Evolutionary conservation across 2,329 filamentous ascomycete species (phyloP).

Genomic region (Fusarium agapanthi): DNA sequence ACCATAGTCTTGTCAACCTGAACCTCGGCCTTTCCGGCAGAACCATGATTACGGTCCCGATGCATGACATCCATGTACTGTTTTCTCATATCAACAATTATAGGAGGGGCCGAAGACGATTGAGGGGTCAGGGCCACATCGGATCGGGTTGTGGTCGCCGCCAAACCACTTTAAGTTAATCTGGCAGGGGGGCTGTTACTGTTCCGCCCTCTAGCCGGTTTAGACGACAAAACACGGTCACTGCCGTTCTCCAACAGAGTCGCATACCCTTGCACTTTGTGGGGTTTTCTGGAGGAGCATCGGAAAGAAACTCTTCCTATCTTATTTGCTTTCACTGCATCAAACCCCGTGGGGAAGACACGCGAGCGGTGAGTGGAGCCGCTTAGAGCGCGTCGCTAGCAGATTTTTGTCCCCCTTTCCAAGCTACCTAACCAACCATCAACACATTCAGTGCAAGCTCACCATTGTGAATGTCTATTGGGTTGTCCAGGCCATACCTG

Average conservation of each 20-base stretch:
- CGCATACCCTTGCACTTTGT: background rate
- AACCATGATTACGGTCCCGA: background rate
- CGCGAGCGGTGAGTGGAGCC: background rate
- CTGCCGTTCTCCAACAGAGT: too few relatives aligned
- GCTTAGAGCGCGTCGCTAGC: background rate
- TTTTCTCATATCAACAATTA: background rate
- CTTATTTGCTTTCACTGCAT: background rate
- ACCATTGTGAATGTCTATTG: background rate
- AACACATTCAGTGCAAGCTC: background rate
- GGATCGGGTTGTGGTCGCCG: background rate
- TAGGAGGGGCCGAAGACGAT: background rate
- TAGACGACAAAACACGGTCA: too few relatives aligned
- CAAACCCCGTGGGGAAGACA: background rate
- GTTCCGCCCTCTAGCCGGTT: too few relatives aligned
- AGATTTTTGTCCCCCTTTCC: background rate
- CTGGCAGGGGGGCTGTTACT: too few relatives aligned
- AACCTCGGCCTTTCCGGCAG: background rate
- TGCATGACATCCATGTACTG: too few relatives aligned
- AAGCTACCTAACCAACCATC: background rate
- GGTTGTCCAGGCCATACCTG: too few relatives aligned
- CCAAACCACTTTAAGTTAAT: background rate
- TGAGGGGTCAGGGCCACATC: background rate
- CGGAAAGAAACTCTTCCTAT: background rate
- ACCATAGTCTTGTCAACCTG: fast-evolving
- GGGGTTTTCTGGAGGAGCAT: background rate